Base-by-base conservation (phyloP, 257 asterid genomes). In the Lycium barbarum region DNA sequence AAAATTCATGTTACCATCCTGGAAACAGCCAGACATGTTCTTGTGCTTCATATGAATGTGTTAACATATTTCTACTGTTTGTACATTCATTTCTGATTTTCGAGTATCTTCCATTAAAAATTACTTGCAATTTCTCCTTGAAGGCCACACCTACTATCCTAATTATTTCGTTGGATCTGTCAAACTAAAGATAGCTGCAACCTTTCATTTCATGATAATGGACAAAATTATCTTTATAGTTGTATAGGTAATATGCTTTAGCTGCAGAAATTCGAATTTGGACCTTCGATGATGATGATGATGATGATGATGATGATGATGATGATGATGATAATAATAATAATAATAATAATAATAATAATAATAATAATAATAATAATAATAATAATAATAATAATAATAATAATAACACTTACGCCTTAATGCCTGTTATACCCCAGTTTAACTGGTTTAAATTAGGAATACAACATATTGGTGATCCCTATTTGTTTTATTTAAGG, bases 11-110 rank as follows among this genome's bases (percentile, higher is more conserved):
- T n/a, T n/a, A n/a, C n/a, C n/a, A n/a, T n/a, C n/a, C n/a, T n/a
- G n/a, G 58, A 73, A 82, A 86, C 73, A 65, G 80, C 81, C 86
- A 83, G 61, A 83, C 88, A 86, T 58, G 55, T 61, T 62, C 47
- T 74, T 86, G 85, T 82, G 70, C 68, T 61, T 86, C 17, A 13
- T 22, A n/a, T 58, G 33, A 70, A 70, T 80, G 72, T 80, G 43
- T 18, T 40, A 4, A 22, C 82, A 14, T 53, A 35, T 15, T 78
- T 78, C 53, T 14, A 13, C 26, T 15, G 49, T 78, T 38, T 53
- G 12, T 8, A 78, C 65, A 53, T 76, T 76, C 26, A 53, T 53
- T 78, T 78, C 17, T 53, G 65, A 53, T 53, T 53, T 78, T 70
- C 33, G 47, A 53, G 82, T 8, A 53, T 26, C 65, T 78, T 78